Percentiles rank a stretch among this genome's conserved stretches.
These are phyloP conservation scores for Rutstroemia sp. DNA, from an alignment of 2,329 filamentous ascomycete genomes.

Conservation along the genomic window DNA sequence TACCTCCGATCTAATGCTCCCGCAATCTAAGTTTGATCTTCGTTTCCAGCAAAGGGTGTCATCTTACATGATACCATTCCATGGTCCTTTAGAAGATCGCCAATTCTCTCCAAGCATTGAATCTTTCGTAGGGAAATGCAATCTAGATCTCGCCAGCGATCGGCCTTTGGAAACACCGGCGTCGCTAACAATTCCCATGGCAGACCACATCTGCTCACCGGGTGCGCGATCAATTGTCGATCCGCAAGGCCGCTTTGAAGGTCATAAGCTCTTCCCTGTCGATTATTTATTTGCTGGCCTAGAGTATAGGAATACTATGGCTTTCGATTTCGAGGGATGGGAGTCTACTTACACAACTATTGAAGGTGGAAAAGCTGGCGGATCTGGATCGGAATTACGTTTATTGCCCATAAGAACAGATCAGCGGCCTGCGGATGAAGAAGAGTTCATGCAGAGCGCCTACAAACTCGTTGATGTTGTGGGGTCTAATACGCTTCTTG, in stretches of 20 bases:
- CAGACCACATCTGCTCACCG: slow-evolving; percentile 17
- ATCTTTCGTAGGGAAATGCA: slow-evolving; percentile 19
- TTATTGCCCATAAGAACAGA: slow-evolving; percentile 14
- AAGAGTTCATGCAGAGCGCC: slow-evolving; percentile 16
- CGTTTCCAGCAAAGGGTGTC: slow-evolving; percentile 25
- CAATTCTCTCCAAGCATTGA: slow-evolving; percentile 7
- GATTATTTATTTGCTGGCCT: slow-evolving; percentile 29
- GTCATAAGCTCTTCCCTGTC: slow-evolving; percentile 14
- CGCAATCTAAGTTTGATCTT: slow-evolving; percentile 26
- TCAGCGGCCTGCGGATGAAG: slow-evolving; percentile 1
- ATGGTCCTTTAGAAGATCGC: background rate
- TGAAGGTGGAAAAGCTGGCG: slow-evolving; percentile 28
- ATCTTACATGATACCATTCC: slow-evolving; percentile 11
- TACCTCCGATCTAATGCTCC: slow-evolving; percentile 27
- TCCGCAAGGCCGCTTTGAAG: background rate
- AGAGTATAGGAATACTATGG: slow-evolving; percentile 21
- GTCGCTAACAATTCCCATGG: slow-evolving; percentile 23
- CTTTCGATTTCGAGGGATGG: slow-evolving; percentile 21
- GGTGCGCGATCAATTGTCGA: background rate
- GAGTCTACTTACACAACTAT: slow-evolving; percentile 22
- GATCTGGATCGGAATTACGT: slow-evolving; percentile 22
- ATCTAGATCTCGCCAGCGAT: slow-evolving; percentile 11
- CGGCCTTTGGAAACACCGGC: slow-evolving; percentile 21
- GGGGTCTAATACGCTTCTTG: background rate
- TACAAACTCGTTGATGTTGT: slow-evolving; percentile 8